phyloP scores from a whole-genome alignment of 208 protist genomes.

The Leishmania turanica region DNA sequence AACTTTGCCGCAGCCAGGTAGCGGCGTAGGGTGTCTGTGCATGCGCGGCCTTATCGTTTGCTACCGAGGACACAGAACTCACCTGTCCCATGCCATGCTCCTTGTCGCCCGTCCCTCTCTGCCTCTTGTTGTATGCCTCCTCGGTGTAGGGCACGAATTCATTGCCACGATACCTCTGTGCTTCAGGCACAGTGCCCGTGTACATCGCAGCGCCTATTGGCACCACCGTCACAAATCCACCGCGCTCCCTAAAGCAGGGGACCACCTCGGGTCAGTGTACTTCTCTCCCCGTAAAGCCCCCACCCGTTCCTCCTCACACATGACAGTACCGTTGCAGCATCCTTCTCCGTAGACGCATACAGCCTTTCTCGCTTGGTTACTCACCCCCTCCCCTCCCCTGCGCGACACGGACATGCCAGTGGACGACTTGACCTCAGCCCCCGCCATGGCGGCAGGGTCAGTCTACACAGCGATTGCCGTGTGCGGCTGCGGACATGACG shows the following conservation, averaged over 20 bases:
- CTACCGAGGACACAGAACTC: background rate
- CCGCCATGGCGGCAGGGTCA: background rate
- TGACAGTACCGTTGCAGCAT: background rate
- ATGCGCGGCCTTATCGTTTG: background rate
- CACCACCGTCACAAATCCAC: background rate
- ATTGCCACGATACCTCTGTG: background rate
- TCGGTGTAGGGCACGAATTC: background rate
- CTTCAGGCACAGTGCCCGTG: background rate
- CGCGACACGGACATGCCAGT: background rate
- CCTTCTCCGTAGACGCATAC: background rate
- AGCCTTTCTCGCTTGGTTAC: background rate
- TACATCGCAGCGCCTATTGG: background rate
- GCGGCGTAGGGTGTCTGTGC: background rate
- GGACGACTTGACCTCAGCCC: background rate
- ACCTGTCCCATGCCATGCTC: background rate
- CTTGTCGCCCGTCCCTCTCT: background rate
- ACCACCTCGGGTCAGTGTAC: background rate
- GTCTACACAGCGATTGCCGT: slow-evolving; percentile 48
- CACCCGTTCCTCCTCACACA: background rate
- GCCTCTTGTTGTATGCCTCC: background rate
- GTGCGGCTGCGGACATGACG: slow-evolving; percentile 80
- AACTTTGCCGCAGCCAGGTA: too few relatives aligned
- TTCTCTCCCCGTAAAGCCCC: background rate
- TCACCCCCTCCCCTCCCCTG: background rate
- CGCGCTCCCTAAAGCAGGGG: background rate